Conservation (phyloP, 2,329 filamentous ascomycete genomes). For the Exserohilum rostratum region DNA sequence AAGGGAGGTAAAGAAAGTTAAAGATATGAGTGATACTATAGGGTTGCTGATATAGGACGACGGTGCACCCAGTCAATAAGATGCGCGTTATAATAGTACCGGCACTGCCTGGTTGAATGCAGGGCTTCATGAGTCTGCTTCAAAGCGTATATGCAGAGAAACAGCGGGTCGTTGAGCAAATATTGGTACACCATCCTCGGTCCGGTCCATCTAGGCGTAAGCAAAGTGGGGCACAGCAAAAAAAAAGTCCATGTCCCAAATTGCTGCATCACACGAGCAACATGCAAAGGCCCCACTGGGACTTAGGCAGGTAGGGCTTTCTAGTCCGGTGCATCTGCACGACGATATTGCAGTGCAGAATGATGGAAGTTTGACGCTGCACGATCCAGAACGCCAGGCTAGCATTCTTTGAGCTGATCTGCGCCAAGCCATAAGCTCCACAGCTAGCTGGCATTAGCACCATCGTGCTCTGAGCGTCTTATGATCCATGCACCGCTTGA, state of each 20-base stretch:
- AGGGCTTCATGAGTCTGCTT: too few species aligned
- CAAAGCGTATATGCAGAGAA: too few species aligned
- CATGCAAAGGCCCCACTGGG: neutral
- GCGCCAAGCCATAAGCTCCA: neutral
- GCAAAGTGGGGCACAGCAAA: too few species aligned
- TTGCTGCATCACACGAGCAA: neutral
- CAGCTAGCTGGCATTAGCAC: neutral
- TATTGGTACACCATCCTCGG: neutral
- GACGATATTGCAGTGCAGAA: neutral
- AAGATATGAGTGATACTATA: too few species aligned
- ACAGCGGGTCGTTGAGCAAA: too few species aligned
- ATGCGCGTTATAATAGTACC: too few species aligned
- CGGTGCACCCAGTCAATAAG: too few species aligned
- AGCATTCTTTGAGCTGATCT: neutral
- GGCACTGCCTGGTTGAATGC: too few species aligned
- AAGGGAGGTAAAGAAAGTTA: too few species aligned
- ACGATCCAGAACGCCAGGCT: neutral
- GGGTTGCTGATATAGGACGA: too few species aligned
- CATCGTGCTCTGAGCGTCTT: neutral
- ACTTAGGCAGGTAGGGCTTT: neutral
- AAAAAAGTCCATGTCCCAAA: too few species aligned
- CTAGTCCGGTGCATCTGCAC: neutral
- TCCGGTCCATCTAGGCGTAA: conserved; percentile 3
- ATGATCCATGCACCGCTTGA: neutral
- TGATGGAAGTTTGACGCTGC: neutral